Evolutionary conservation across 768 basidiomycete genomes (phyloP).

Genomic region (Thelephora ganbajun): DNA sequence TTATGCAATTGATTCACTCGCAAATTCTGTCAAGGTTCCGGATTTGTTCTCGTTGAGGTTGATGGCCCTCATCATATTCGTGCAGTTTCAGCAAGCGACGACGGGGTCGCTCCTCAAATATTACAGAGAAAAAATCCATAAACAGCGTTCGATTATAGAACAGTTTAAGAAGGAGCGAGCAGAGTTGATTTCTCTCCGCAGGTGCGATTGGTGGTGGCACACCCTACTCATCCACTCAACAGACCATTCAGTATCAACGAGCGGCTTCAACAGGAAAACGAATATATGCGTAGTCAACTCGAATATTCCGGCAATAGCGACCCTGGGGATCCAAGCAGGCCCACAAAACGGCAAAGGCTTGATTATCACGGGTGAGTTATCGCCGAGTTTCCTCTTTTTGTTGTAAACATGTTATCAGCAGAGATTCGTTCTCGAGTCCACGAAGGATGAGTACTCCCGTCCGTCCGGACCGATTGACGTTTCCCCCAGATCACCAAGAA

Average conservation of each 20-base stretch:
- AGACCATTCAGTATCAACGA: constrained; percentile 30
- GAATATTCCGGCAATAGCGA: constrained; percentile 7
- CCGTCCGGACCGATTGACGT: constrained; percentile 52
- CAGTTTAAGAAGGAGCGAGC: constrained; percentile 34
- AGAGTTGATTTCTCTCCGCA: constrained; percentile 37
- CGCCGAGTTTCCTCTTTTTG: not conserved
- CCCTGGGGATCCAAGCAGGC: constrained; percentile 29
- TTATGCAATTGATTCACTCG: constrained; percentile 43
- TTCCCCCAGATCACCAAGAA: constrained; percentile 45
- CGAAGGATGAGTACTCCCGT: constrained; percentile 39
- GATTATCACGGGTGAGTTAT: constrained; percentile 28
- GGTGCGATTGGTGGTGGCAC: constrained; percentile 17
- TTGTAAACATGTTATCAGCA: not conserved
- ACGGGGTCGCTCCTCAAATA: constrained; percentile 54
- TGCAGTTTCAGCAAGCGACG: constrained; percentile 68
- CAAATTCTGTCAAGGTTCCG: constrained; percentile 39
- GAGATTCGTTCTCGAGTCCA: constrained; percentile 37
- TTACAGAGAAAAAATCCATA: constrained; percentile 43
- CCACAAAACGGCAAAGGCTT: constrained; percentile 52
- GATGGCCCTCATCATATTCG: not conserved
- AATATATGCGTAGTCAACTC: constrained; percentile 25
- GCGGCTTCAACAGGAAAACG: constrained; percentile 32
- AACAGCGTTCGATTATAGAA: constrained; percentile 39
- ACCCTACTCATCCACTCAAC: constrained; percentile 4
- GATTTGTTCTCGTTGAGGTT: not conserved